phyloP scores from a whole-genome alignment of 176 grass and related monocot genomes.

The Typha latifolia region DNA sequence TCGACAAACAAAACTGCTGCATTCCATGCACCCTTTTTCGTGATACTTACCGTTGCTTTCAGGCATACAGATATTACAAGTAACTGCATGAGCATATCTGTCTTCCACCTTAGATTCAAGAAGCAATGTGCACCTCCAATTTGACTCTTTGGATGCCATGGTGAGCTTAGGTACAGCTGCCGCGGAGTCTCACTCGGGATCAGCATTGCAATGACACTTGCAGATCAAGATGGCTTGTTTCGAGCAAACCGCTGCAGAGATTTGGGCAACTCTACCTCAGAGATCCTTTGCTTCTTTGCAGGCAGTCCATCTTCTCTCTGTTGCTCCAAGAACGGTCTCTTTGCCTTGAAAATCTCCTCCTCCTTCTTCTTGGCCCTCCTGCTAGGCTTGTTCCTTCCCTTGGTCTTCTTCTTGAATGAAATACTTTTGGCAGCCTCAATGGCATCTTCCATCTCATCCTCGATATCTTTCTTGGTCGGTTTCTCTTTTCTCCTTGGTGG shows the following conservation, averaged over 20 bases:
- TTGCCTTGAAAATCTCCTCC: slow-evolving; percentile 65
- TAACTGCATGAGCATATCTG: too few species aligned
- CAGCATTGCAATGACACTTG: background rate
- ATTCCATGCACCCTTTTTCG: too few species aligned
- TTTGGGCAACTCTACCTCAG: slow-evolving; percentile 40
- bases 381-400: slow-evolving; percentile 89
- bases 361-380: slow-evolving; percentile 59
- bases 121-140: too few species aligned
- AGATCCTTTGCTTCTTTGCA: slow-evolving; percentile 38
- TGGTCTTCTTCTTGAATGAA: slow-evolving; percentile 79
- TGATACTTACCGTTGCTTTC: too few species aligned
- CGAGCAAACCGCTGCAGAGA: slow-evolving; percentile 60
- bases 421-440: slow-evolving; percentile 44
- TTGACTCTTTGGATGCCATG: too few species aligned
- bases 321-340: slow-evolving; percentile 59
- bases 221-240: slow-evolving; percentile 17
- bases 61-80: too few species aligned
- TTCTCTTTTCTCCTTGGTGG: slow-evolving; percentile 49
- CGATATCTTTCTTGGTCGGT: slow-evolving; percentile 40
- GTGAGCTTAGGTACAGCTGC: too few species aligned
- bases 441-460: slow-evolving; percentile 51
- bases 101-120: too few species aligned
- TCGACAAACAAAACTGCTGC: too few species aligned
- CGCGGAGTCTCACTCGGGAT: background rate
- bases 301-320: slow-evolving; percentile 14